phyloP scores from a whole-genome alignment of 768 basidiomycete genomes.

The Hydnomerulius pinastri region DNA sequence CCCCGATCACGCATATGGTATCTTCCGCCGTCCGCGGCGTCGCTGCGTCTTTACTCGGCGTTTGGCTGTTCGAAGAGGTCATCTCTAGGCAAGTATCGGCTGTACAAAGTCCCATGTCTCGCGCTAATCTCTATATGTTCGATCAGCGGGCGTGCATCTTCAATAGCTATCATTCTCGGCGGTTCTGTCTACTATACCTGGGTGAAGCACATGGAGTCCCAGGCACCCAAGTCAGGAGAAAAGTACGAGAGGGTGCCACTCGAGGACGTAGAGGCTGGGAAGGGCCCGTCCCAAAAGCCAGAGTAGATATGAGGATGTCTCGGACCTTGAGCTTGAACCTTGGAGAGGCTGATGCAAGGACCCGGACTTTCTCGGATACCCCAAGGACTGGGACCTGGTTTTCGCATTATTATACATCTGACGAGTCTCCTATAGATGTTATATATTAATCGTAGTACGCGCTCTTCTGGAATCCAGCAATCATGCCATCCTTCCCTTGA shows the following conservation, averaged over 20 bases:
- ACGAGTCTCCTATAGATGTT: not conserved
- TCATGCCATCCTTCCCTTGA: not conserved
- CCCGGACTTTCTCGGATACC: not conserved
- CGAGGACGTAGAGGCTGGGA: slow-evolving; percentile 63
- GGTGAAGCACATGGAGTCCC: slow-evolving; percentile 77
- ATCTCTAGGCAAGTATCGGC: slow-evolving; percentile 74
- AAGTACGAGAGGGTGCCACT: slow-evolving; percentile 64
- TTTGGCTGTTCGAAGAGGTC: slow-evolving; percentile 79
- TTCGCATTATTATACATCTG: not conserved
- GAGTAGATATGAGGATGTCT: slow-evolving; percentile 22
- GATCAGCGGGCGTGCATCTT: slow-evolving; percentile 73
- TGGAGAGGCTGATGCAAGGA: not conserved
- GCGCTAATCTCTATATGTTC: slow-evolving; percentile 8
- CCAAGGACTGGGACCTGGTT: not conserved
- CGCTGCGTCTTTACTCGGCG: slow-evolving; percentile 80
- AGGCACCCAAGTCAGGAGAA: slow-evolving; percentile 35
- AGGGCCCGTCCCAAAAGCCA: slow-evolving; percentile 24
- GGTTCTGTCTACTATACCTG: slow-evolving; percentile 89
- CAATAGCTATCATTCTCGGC: slow-evolving; percentile 76
- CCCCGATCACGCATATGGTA: slow-evolving; percentile 97
- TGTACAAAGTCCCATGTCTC: too few relatives aligned
- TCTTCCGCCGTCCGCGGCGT: slow-evolving; percentile 96
- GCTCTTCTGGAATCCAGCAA: not conserved
- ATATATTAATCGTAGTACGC: not conserved
- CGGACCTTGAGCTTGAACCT: not conserved